Percentiles rank a stretch among this genome's conserved stretches.
phyloP scores from a whole-genome alignment of 176 grass and related monocot species.

The Tillandsia leiboldiana region DNA sequence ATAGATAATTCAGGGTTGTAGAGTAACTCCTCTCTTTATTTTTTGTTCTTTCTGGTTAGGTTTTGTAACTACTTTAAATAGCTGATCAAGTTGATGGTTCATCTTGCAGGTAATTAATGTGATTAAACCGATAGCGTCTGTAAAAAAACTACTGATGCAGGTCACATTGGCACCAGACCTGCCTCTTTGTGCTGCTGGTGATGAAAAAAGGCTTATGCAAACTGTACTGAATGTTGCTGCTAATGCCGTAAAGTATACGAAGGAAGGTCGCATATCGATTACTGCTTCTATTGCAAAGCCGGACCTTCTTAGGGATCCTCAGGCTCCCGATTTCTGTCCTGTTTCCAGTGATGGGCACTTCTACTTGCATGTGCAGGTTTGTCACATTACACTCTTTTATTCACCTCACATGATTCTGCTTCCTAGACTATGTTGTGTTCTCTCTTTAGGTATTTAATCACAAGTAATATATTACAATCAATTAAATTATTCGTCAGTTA shows the following conservation, averaged over 20 bases:
- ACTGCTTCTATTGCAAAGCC: slow-evolving; percentile 2
- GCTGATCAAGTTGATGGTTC: not conserved
- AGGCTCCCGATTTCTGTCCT: slow-evolving; percentile 1
- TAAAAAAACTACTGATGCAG: slow-evolving; percentile 12
- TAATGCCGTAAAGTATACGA: slow-evolving; percentile 23
- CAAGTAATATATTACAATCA: no score
- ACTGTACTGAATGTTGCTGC: slow-evolving; percentile 15
- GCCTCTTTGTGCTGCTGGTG: slow-evolving; percentile 16
- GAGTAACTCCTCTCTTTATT: not conserved
- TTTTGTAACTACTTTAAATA: not conserved
- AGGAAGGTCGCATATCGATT: slow-evolving; percentile 23
- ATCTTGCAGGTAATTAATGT: slow-evolving; percentile 10
- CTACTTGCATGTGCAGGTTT: slow-evolving; percentile 75
- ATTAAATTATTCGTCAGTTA: no score
- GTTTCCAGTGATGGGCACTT: slow-evolving; percentile 34
- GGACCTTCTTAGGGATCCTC: slow-evolving; percentile 21
- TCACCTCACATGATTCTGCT: no score
- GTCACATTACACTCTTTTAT: not conserved
- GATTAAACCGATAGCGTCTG: slow-evolving; percentile 20
- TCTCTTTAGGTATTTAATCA: no score
- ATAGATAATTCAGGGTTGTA: no score
- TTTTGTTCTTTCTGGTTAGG: slow-evolving; percentile 17
- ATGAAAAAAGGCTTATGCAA: slow-evolving; percentile 21
- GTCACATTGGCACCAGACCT: slow-evolving; percentile 10
- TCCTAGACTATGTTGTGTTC: no score